phyloP scores from a whole-genome alignment of 768 basidiomycete genomes.

The Rhodotorula babjevae region DNA sequence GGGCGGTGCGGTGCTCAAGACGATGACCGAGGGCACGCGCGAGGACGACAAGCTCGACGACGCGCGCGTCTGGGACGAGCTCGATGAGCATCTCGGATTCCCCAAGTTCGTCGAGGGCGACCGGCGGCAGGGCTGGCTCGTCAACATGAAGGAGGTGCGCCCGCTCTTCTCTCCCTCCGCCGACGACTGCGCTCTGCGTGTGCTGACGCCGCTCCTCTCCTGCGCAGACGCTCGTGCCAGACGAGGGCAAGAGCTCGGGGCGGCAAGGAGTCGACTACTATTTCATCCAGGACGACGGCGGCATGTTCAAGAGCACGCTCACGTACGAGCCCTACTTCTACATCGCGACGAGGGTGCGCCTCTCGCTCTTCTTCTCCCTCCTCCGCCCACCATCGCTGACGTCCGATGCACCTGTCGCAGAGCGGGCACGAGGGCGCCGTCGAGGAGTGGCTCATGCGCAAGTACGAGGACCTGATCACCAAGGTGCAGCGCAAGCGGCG shows the following conservation, averaged over 20 bases:
- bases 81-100: conserved; percentile 93
- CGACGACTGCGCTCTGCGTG: too few relatives aligned
- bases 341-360: conserved; percentile 79
- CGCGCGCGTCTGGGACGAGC: conserved; percentile 58
- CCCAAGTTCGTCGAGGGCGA: conserved; percentile 70
- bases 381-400: too few relatives aligned
- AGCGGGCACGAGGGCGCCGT: conserved; percentile 77
- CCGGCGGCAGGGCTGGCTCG: conserved; percentile 80
- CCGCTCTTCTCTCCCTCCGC: too few relatives aligned
- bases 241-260: conserved; percentile 75
- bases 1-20: conserved; percentile 39
- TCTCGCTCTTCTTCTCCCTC: conserved; percentile 46
- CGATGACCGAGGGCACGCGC: conserved; percentile 27
- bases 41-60: conserved; percentile 27
- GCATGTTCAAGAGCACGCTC: conserved; percentile 89
- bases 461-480: conserved; percentile 78
- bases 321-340: conserved; percentile 92
- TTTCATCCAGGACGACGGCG: conserved; percentile 94
- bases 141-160: conserved; percentile 96
- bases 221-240: conserved; percentile 80
- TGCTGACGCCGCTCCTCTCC: too few relatives aligned
- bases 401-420: too few relatives aligned
- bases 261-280: conserved; percentile 90
- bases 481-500: conserved; percentile 76
- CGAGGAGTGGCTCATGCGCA: conserved; percentile 92